Conservation (phyloP, 805 yeast genomes). For the Monosporozyma unispora region DNA sequence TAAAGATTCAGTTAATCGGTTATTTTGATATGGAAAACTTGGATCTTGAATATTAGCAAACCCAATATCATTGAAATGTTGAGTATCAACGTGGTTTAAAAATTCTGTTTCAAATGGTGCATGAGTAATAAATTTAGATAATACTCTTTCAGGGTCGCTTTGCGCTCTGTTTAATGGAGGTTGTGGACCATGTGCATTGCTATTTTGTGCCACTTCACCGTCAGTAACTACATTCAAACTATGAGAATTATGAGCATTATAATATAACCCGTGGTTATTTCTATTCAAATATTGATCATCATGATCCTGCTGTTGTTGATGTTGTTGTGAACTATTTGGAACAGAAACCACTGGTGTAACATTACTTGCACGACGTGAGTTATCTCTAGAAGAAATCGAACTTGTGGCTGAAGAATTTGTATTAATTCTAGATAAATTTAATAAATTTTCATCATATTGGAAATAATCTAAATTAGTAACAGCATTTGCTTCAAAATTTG, state of each 20-base stretch:
- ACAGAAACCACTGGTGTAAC: not conserved
- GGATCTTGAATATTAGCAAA: conserved; percentile 26
- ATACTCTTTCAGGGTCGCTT: not conserved
- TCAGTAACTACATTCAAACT: not conserved
- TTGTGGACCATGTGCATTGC: not conserved
- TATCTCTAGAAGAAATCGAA: not conserved
- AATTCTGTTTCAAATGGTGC: conserved; percentile 43
- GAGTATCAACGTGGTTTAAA: conserved; percentile 33
- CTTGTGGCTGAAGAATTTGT: not conserved
- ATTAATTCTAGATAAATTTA: not conserved
- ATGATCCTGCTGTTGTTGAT: not conserved
- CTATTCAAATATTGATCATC: conserved; percentile 1
- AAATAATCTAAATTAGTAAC: not conserved
- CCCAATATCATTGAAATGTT: conserved; percentile 47
- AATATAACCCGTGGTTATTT: not conserved
- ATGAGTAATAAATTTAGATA: conserved; percentile 7
- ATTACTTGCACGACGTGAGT: not conserved
- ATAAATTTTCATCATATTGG: conserved; percentile 3
- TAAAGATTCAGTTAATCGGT: not conserved
- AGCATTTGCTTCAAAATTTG: not conserved
- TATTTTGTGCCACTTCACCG: not conserved
- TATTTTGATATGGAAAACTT: not conserved
- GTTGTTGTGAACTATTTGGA: not conserved
- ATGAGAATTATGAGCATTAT: not conserved
- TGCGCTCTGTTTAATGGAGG: not conserved